phyloP scores from a whole-genome alignment of 163 green algal genomes.

The Chloromonas sp. region DNA sequence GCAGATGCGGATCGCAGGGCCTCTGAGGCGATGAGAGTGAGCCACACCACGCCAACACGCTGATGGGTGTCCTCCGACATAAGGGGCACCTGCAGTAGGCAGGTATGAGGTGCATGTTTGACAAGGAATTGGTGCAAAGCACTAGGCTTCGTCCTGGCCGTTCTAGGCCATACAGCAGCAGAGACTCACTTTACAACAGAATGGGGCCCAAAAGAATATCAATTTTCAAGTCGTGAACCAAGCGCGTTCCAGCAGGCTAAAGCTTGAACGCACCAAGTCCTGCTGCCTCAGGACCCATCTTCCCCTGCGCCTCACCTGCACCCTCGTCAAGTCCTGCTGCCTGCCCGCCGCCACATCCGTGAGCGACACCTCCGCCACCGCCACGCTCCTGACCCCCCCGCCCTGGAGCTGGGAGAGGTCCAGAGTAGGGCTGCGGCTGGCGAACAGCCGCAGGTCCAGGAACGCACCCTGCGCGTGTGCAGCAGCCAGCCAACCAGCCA shows the following conservation, averaged over 20 bases:
- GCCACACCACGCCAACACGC: not conserved
- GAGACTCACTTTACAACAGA: not conserved
- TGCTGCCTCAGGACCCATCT: too few species aligned
- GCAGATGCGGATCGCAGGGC: not conserved
- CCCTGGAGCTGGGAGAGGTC: not conserved
- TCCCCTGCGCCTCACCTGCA: constrained; percentile 1
- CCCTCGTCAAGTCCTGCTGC: constrained; percentile 4
- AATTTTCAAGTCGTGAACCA: too few species aligned
- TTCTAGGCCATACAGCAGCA: not conserved
- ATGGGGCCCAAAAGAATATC: not conserved
- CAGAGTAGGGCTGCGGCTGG: not conserved
- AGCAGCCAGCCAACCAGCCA: not conserved
- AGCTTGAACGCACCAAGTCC: too few species aligned
- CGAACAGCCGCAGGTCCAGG: constrained; percentile 4
- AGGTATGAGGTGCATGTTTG: not conserved
- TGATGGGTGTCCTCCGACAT: not conserved
- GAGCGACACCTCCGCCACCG: constrained; percentile 13
- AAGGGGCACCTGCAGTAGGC: not conserved
- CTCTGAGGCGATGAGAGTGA: not conserved
- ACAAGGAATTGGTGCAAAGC: not conserved
- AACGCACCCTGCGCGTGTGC: constrained; percentile 2
- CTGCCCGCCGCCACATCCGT: constrained; percentile 13
- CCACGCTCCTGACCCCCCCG: not conserved
- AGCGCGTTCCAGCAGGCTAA: too few species aligned
- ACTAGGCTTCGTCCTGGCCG: not conserved